phyloP scores from a whole-genome alignment of 2,329 filamentous ascomycete species.

The Sporothrix brunneoviolacea region DNA sequence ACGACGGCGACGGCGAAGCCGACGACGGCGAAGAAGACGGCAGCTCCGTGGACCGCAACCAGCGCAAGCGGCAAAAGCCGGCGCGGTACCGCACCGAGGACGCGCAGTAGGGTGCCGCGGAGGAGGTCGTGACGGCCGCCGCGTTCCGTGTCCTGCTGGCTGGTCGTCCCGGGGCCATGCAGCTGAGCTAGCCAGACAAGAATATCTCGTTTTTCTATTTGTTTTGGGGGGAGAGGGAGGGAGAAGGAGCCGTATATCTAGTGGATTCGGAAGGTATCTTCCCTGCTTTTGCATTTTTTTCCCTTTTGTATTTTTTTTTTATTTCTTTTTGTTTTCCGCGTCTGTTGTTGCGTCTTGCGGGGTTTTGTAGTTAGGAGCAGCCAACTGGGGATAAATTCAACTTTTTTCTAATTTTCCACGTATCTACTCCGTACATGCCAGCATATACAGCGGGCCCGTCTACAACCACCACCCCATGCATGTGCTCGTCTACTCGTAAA shows the following conservation, averaged over 20 bases:
- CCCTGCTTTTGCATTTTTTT: not conserved
- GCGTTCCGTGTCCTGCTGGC: no score
- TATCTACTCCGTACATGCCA: no score
- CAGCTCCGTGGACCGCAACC: constrained; percentile 12
- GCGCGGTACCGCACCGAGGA: constrained; percentile 14
- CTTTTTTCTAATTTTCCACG: not conserved
- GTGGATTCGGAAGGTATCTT: no score
- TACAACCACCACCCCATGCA: no score
- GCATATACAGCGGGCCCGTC: not conserved
- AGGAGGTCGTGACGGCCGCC: not conserved
- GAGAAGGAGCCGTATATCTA: no score
- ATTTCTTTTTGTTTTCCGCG: not conserved
- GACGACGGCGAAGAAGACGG: constrained; percentile 1
- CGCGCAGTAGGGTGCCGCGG: not conserved
- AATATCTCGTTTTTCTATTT: not conserved
- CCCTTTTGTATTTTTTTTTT: not conserved
- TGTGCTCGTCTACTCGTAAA: no score
- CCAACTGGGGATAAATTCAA: no score
- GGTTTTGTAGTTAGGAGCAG: no score
- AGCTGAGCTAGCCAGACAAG: no score
- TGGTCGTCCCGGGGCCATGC: no score
- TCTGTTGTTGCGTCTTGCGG: no score
- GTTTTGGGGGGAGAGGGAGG: no score
- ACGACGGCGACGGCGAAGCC: not conserved
- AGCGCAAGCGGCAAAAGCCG: constrained; percentile 17